A percentile compares a stretch with the other conserved stretches of the same genome.
phyloP scores from a whole-genome alignment of 345 rosid species.

The Populus alba region DNA sequence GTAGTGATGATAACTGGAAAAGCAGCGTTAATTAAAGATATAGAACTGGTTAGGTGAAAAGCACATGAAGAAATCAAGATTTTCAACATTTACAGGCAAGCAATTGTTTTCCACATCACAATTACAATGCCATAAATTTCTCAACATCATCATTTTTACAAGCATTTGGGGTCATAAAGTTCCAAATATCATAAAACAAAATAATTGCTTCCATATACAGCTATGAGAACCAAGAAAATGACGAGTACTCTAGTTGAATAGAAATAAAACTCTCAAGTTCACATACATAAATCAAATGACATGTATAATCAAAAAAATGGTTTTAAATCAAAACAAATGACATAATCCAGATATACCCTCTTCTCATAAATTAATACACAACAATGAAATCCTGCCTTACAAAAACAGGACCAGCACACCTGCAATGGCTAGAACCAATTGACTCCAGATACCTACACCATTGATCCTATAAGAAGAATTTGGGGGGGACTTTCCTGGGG shows the following conservation, averaged over 20 bases:
- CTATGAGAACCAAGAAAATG: not conserved
- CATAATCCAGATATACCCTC: conserved; percentile 11
- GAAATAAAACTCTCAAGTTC: not conserved
- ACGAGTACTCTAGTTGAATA: not conserved
- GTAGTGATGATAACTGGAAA: too few relatives aligned
- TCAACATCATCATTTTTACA: not conserved
- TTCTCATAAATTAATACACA: not conserved
- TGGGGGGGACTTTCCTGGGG: conserved; percentile 17
- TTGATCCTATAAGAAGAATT: conserved; percentile 42
- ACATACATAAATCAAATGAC: conserved; percentile 6
- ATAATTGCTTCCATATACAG: conserved; percentile 2
- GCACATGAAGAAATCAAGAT: too few relatives aligned
- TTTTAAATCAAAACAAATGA: conserved; percentile 8
- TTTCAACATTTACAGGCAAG: not conserved
- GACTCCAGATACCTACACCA: conserved; percentile 33
- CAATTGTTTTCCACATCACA: not conserved
- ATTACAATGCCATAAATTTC: not conserved
- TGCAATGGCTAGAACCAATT: conserved; percentile 37
- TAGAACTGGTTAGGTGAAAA: too few relatives aligned
- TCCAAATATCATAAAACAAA: too few relatives aligned
- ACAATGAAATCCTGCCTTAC: conserved; percentile 27
- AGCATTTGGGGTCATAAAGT: not conserved
- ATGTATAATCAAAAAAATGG: conserved; percentile 19
- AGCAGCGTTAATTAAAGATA: too few relatives aligned
- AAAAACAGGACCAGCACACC: conserved; percentile 49